Evolutionary conservation across 495 filamentous ascomycete genomes (phyloP).

Genomic region (Podospora bellae-mahoneyi): DNA sequence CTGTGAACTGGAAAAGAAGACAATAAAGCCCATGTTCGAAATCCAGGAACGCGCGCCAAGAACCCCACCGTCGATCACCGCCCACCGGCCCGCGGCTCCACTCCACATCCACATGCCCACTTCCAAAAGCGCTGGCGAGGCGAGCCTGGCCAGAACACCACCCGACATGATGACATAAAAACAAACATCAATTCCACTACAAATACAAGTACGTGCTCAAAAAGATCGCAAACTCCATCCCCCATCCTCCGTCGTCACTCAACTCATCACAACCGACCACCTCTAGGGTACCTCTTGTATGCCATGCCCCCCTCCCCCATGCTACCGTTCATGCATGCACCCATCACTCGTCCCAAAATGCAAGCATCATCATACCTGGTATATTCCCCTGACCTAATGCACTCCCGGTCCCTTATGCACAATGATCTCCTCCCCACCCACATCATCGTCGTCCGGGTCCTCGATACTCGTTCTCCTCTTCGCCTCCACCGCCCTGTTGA

Average conservation of each 20-base stretch:
- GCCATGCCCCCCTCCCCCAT: conserved; percentile 1
- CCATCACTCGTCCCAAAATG: background rate
- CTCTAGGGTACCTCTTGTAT: background rate
- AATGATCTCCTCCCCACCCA: conserved; percentile 18
- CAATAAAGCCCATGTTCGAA: background rate
- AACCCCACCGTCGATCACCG: background rate
- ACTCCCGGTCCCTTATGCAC: conserved; percentile 18
- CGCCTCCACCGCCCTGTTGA: conserved; percentile 50
- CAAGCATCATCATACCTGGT: background rate
- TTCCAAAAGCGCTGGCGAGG: background rate
- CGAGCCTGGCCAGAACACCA: background rate
- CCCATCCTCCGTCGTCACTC: background rate
- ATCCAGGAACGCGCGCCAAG: conserved; percentile 4
- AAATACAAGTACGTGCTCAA: conserved; percentile 21
- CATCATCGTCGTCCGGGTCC: conserved; percentile 55
- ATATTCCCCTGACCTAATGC: conserved; percentile 9
- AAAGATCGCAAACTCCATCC: background rate
- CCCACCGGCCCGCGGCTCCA: background rate
- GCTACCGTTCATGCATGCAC: background rate
- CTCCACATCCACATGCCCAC: conserved; percentile 1
- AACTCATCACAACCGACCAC: background rate
- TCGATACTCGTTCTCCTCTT: conserved; percentile 53
- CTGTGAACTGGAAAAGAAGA: background rate
- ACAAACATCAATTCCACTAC: conserved; percentile 18
- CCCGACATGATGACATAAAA: background rate